These are phyloP conservation scores for Alternaria incomplexa DNA, from an alignment of 2,329 filamentous ascomycete genomes.

Conservation along the genomic window DNA sequence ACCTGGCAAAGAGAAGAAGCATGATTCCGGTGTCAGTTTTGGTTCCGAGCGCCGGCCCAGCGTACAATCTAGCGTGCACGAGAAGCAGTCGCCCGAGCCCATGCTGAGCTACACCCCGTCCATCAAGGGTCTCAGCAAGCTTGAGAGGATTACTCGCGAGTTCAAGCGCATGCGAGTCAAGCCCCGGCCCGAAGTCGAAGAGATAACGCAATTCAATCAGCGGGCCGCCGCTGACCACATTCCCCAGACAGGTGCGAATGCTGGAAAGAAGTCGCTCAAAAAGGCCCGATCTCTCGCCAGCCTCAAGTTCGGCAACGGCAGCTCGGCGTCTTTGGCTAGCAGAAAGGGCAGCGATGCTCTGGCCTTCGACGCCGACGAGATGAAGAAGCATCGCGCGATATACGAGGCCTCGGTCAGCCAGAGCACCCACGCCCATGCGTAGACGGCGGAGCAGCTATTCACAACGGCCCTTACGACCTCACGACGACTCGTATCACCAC, in stretches of 20 bases:
- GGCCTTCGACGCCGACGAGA: conserved; percentile 44
- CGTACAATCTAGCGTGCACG: conserved; percentile 31
- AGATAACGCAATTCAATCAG: conserved; percentile 49
- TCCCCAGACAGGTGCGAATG: conserved; percentile 26
- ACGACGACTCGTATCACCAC: conserved; percentile 21
- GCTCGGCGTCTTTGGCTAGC: conserved; percentile 40
- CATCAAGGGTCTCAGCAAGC: conserved; percentile 53
- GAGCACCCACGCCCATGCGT: conserved; percentile 6
- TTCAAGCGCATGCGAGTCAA: conserved; percentile 64
- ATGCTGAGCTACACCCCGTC: conserved; percentile 23
- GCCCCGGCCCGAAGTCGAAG: conserved; percentile 58
- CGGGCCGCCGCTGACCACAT: conserved; percentile 22
- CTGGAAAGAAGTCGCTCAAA: conserved; percentile 43
- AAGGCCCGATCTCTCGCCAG: conserved; percentile 46
- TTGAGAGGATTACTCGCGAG: conserved; percentile 66
- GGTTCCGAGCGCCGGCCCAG: conserved; percentile 46
- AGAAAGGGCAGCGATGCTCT: conserved; percentile 42
- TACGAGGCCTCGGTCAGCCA: conserved; percentile 41
- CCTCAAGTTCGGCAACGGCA: conserved; percentile 38
- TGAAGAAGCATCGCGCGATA: conserved; percentile 44
- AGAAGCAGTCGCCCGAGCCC: conserved; percentile 30
- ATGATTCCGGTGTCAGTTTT: conserved; percentile 70
- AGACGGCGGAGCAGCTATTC: conserved; percentile 1
- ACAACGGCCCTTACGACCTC: conserved; percentile 21
- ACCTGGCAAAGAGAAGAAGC: conserved; percentile 59